phyloP scores from a whole-genome alignment of 352 stramenopile genomes.

The Thraustochytrium striatum region DNA sequence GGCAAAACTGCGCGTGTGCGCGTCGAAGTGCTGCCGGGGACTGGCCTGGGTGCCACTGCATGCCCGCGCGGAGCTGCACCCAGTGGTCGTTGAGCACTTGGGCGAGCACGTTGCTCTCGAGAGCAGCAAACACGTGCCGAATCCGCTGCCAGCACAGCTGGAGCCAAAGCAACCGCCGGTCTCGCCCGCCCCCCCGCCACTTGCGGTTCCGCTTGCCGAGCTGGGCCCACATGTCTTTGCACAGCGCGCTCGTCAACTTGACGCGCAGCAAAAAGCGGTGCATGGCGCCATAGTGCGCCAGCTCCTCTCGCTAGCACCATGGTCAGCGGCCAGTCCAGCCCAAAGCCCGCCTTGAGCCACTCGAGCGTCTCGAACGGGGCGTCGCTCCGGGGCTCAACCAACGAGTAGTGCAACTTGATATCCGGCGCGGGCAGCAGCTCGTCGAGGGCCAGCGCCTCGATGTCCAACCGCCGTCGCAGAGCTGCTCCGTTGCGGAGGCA shows the following conservation, averaged over 20 bases:
- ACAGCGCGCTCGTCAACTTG: neutral
- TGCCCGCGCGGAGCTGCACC: neutral
- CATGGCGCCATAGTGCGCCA: neutral
- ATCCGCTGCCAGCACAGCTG: neutral
- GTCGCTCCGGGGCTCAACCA: neutral
- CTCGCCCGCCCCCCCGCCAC: no score
- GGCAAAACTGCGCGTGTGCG: neutral
- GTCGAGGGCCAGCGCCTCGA: neutral
- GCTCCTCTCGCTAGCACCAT: neutral
- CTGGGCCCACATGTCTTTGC: neutral
- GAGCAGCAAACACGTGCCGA: neutral
- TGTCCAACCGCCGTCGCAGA: neutral
- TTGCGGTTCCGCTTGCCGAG: neutral
- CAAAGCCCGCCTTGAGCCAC: neutral
- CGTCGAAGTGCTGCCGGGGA: neutral
- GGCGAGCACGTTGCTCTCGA: neutral
- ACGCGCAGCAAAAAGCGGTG: neutral
- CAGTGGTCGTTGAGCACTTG: neutral
- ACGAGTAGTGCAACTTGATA: neutral
- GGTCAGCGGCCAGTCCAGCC: neutral
- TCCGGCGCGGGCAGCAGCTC: neutral
- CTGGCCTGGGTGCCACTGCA: neutral
- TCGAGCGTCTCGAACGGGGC: neutral
- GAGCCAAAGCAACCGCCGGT: neutral
- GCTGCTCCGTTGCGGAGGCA: neutral